phyloP scores from a whole-genome alignment of 2,329 filamentous ascomycete genomes.

The Apiospora phragmitis region DNA sequence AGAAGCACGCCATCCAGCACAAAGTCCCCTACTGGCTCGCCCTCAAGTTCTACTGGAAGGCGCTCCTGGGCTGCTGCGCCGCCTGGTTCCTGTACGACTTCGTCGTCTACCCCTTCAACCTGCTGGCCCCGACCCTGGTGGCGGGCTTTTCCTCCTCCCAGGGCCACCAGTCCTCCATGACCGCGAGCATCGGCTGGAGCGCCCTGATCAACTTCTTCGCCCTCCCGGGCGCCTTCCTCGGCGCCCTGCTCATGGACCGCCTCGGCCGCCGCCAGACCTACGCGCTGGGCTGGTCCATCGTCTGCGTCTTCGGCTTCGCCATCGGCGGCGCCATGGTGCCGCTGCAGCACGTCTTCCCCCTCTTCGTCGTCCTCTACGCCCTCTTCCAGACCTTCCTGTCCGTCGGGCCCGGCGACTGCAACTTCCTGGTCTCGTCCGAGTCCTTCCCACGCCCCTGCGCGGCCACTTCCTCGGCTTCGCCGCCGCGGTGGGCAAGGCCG shows the following conservation, averaged over 20 bases:
- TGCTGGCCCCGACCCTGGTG: constrained; percentile 37
- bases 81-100: constrained; percentile 52
- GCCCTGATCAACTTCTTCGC: constrained; percentile 22
- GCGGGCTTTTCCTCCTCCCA: constrained; percentile 23
- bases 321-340: constrained; percentile 49
- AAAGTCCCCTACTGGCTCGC: constrained; percentile 51
- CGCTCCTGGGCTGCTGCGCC: constrained; percentile 51
- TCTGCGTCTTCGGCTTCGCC: constrained; percentile 51
- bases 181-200: constrained; percentile 28
- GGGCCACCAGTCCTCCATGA: constrained; percentile 25
- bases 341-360: constrained; percentile 48
- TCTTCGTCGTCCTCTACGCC: constrained; percentile 54
- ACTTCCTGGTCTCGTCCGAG: constrained; percentile 51
- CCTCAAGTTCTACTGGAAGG: constrained; percentile 54
- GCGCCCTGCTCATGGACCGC: constrained; percentile 46
- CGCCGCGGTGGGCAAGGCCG: constrained; percentile 51
- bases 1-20: constrained; percentile 53
- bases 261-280: constrained; percentile 51
- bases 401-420: constrained; percentile 51
- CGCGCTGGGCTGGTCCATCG: constrained; percentile 51
- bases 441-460: constrained; percentile 51
- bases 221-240: constrained; percentile 34
- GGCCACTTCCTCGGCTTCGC: constrained; percentile 53
- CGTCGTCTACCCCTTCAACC: constrained; percentile 23
- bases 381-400: constrained; percentile 51